phyloP scores from a whole-genome alignment of 352 stramenopile genomes.

The Paralagenidium karlingii region DNA sequence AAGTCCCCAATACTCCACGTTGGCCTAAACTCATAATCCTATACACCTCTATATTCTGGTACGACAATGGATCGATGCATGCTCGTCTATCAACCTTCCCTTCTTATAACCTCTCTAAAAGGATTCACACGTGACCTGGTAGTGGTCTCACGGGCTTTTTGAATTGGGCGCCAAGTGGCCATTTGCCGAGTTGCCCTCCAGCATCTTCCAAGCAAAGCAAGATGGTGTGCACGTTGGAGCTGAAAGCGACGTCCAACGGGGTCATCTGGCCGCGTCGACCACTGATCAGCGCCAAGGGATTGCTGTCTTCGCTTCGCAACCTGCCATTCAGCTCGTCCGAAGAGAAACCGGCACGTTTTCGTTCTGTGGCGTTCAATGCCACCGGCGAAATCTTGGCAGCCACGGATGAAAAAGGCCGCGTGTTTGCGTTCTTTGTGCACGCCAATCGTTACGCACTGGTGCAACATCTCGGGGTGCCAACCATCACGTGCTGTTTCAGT shows the following conservation, averaged over 20 bases:
- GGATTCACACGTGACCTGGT: too few relatives aligned
- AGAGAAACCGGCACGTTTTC: constrained; percentile 30
- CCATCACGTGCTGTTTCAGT: constrained; percentile 57
- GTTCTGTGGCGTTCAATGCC: constrained; percentile 50
- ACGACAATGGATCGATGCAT: too few relatives aligned
- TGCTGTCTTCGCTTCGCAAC: constrained; percentile 60
- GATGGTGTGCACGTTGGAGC: constrained; percentile 58
- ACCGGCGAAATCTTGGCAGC: constrained; percentile 51
- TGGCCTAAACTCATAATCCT: too few relatives aligned
- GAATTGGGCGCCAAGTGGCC: not conserved
- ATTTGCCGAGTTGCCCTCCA: not conserved
- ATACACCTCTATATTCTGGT: too few relatives aligned
- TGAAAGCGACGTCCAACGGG: constrained; percentile 49
- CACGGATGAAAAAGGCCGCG: constrained; percentile 57
- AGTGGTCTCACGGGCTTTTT: too few relatives aligned
- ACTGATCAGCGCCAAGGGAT: constrained; percentile 46
- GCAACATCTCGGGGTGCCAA: constrained; percentile 43
- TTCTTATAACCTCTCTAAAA: too few relatives aligned
- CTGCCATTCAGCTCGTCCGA: constrained; percentile 40
- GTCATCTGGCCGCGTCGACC: constrained; percentile 64
- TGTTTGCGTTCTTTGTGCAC: constrained; percentile 73
- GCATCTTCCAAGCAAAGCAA: too few relatives aligned
- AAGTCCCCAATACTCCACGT: too few relatives aligned
- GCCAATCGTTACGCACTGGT: constrained; percentile 65
- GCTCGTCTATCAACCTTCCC: too few relatives aligned